These are phyloP conservation scores for Pouteria glomerata DNA, from an alignment of 148 eudicot species.

Conservation along the genomic window DNA sequence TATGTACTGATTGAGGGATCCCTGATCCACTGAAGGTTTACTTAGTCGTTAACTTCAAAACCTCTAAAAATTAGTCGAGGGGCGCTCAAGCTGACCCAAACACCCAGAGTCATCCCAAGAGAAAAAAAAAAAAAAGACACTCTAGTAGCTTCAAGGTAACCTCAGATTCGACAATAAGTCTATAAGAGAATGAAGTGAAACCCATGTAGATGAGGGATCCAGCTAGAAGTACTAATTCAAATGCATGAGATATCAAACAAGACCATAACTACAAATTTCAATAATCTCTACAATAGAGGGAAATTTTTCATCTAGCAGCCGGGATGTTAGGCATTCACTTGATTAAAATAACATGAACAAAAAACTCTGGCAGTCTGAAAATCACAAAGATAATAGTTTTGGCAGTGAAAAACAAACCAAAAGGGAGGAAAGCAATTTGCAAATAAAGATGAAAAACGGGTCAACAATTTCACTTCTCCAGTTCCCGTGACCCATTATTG, in stretches of 20 bases:
- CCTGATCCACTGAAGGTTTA: too few relatives aligned
- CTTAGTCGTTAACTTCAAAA: too few relatives aligned
- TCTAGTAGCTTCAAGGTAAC: too few relatives aligned
- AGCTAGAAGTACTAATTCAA: background rate
- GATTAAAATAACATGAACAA: background rate
- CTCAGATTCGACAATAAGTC: too few relatives aligned
- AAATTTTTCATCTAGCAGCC: background rate
- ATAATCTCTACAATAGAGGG: background rate
- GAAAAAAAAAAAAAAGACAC: too few relatives aligned
- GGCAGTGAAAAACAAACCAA: background rate
- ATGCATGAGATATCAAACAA: background rate
- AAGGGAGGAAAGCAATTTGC: background rate
- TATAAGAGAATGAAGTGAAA: background rate
- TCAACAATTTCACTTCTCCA: conserved; percentile 5
- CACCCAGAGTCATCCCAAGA: too few relatives aligned
- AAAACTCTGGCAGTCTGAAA: background rate
- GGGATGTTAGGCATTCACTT: background rate
- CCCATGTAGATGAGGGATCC: background rate
- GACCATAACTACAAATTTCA: background rate
- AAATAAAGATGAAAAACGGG: background rate
- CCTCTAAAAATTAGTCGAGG: too few relatives aligned
- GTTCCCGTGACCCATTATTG: background rate
- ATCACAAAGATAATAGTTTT: background rate
- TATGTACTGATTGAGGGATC: too few relatives aligned
- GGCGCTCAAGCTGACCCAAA: too few relatives aligned